These are phyloP conservation scores for Knoxdaviesia proteae DNA, from an alignment of 2,329 filamentous ascomycete genomes.

Conservation along the genomic window DNA sequence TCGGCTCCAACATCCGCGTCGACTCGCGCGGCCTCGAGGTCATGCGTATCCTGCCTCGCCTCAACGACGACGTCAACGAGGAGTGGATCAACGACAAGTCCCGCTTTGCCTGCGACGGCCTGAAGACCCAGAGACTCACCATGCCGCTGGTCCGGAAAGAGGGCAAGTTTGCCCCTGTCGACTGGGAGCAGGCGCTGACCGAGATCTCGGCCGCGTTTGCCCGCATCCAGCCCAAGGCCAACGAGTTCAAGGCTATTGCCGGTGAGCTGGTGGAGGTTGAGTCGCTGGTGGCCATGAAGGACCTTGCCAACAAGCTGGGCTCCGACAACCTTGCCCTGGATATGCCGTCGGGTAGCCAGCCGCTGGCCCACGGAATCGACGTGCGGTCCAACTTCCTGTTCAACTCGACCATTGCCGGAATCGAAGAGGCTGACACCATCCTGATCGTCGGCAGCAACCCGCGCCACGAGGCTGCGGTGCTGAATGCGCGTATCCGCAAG, in stretches of 20 bases:
- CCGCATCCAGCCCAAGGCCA: constrained; percentile 59
- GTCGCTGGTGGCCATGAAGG: constrained; percentile 88
- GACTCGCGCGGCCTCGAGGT: constrained; percentile 89
- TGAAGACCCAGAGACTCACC: constrained; percentile 89
- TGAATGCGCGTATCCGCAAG: constrained; percentile 94
- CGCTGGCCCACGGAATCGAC: constrained; percentile 80
- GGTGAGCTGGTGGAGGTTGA: constrained; percentile 84
- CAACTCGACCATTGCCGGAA: constrained; percentile 85
- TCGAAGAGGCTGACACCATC: constrained; percentile 83
- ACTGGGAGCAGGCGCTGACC: constrained; percentile 86
- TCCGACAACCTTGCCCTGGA: constrained; percentile 93
- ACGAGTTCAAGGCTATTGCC: constrained; percentile 91
- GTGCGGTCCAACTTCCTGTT: constrained; percentile 89
- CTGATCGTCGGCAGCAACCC: constrained; percentile 91
- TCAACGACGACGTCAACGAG: constrained; percentile 97
- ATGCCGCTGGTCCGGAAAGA: constrained; percentile 77
- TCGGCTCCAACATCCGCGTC: constrained; percentile 87
- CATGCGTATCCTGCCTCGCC: constrained; percentile 76
- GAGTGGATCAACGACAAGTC: constrained; percentile 99
- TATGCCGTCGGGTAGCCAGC: constrained; percentile 62
- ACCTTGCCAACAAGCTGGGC: constrained; percentile 85
- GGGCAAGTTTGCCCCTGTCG: constrained; percentile 76
- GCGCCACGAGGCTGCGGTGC: constrained; percentile 78
- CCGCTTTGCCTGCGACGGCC: constrained; percentile 84
- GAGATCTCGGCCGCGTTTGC: constrained; percentile 70